Evolutionary conservation across 2,329 filamentous ascomycete species (phyloP).

Genomic region (Hawksworthiomyces lignivorus): DNA sequence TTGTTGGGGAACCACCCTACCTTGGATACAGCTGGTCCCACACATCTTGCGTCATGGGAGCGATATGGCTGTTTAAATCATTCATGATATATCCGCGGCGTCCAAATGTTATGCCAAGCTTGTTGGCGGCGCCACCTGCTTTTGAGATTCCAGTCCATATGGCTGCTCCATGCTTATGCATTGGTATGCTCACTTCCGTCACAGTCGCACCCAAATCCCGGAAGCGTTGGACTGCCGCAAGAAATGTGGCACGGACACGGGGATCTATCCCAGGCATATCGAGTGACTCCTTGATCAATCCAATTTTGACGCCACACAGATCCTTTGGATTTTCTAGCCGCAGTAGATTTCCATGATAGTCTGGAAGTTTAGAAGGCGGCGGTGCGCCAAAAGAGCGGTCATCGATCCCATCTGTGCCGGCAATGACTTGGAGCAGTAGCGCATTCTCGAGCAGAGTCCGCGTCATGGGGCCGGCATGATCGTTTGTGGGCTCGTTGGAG

Average conservation of each 20-base stretch:
- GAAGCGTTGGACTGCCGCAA: slow-evolving; percentile 20
- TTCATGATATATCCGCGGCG: slow-evolving; percentile 23
- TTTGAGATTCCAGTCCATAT: slow-evolving; percentile 18
- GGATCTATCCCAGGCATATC: slow-evolving; percentile 16
- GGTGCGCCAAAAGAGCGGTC: slow-evolving; percentile 21
- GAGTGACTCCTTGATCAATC: slow-evolving; percentile 23
- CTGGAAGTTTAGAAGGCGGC: no score
- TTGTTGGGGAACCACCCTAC: no score
- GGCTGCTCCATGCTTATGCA: slow-evolving; percentile 18
- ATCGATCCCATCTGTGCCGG: slow-evolving; percentile 25
- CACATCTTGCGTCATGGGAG: not conserved
- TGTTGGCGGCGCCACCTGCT: slow-evolving; percentile 11
- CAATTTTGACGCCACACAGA: slow-evolving; percentile 22
- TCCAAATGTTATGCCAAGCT: slow-evolving; percentile 20
- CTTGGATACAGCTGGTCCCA: slow-evolving; percentile 7
- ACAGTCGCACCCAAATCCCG: slow-evolving; percentile 21
- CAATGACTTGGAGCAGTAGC: slow-evolving; percentile 23
- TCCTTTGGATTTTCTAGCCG: slow-evolving; percentile 7
- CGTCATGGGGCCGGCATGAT: slow-evolving; percentile 26
- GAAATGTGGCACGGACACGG: slow-evolving; percentile 18
- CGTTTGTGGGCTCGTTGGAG: slow-evolving; percentile 22
- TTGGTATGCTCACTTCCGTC: slow-evolving; percentile 21
- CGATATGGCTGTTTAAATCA: not conserved
- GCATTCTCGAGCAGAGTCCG: slow-evolving; percentile 22
- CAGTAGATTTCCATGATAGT: slow-evolving; percentile 12